Evolutionary conservation across 2,329 filamentous ascomycete genomes (phyloP), one percentile per base, ranked within the genome.

Genomic region (Claviceps paspali): DNA sequence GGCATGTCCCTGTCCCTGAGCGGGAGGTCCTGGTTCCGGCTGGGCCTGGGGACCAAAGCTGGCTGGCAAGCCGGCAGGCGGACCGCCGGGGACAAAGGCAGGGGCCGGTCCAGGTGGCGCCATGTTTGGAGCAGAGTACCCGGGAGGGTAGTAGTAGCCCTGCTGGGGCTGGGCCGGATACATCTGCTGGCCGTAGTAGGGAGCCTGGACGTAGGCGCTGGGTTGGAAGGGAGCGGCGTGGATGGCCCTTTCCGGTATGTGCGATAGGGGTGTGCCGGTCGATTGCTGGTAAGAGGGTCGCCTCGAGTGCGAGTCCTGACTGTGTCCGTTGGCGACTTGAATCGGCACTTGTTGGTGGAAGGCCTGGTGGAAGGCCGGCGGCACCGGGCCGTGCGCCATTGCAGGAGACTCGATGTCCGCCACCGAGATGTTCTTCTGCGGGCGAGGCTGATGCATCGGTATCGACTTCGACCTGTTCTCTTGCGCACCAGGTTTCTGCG

Each of bases 291-390:
- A 82, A 1, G 81, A 82, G 2, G 71, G 63, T 47, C 82, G 74
- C 19, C 79, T 76, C 15, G 65, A 63, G 51, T 87, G 82, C 18
- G 70, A 57, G 40, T 82, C 62, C 29, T 76, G 67, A 5, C 64
- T 59, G 33, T 72, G 68, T 18, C 64, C 62, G 41, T 72, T 74
- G 28, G 63, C 57, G 29, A 85, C 71, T 47, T 87, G 80, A 4
- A 79, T 60, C 2, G 87, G 88, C n/a, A 94, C 77, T 57, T 95
- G 87, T 49, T 94, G 87, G 48, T 94, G 86, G 66, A 96, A 95
- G 0, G 87, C 83, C 52, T 87, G 83, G 49, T 88, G 80, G 49
- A 93, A 94, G 0, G 85, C 82, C 49, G 84, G 83, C 29, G 59
- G 76, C n/a, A 28, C 35, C 17, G 18, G 30, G 62, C 47, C 67